Conservation (phyloP, 148 eudicot species). For the Chenopodium berlandieri region DNA sequence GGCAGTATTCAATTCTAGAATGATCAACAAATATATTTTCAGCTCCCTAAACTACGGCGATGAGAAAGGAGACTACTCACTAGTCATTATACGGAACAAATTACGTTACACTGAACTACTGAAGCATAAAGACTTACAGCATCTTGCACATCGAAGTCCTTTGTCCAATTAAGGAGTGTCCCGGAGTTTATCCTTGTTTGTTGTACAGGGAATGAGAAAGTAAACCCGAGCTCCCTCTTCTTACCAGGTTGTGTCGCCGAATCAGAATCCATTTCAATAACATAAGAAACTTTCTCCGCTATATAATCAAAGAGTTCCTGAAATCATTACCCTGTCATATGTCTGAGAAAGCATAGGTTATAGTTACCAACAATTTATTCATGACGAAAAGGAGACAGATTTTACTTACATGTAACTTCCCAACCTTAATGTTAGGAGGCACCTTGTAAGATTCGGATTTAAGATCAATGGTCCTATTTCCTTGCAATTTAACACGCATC, state of each 20-base stretch:
- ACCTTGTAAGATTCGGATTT: slow-evolving; percentile 26
- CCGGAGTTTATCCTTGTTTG: slow-evolving; percentile 39
- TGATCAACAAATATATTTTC: background rate
- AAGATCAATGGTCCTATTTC: slow-evolving; percentile 13
- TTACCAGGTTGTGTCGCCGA: slow-evolving; percentile 23
- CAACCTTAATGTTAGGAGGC: slow-evolving; percentile 35
- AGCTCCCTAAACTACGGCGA: background rate
- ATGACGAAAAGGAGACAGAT: background rate
- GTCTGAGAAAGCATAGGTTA: slow-evolving; percentile 1
- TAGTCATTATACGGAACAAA: slow-evolving; percentile 1
- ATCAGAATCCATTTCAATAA: slow-evolving; percentile 24
- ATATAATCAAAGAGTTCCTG: slow-evolving; percentile 48
- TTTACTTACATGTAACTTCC: slow-evolving; percentile 36
- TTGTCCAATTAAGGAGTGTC: slow-evolving; percentile 46
- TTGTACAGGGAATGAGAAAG: slow-evolving; percentile 49
- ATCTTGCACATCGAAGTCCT: slow-evolving; percentile 35
- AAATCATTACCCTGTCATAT: slow-evolving; percentile 12
- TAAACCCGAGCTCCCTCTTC: slow-evolving; percentile 44
- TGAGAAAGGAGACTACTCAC: no score
- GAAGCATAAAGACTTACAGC: slow-evolving; percentile 30
- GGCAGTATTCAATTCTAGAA: background rate
- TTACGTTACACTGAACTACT: slow-evolving; percentile 10
- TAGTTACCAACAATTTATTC: background rate
- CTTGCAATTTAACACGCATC: slow-evolving; percentile 36
- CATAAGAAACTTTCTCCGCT: slow-evolving; percentile 34